A percentile compares a stretch with the other conserved stretches of the same genome.
These are phyloP conservation scores for Kwoniella shivajii DNA, from an alignment of 1,284 basidiomycete species.

Conservation along the genomic window DNA sequence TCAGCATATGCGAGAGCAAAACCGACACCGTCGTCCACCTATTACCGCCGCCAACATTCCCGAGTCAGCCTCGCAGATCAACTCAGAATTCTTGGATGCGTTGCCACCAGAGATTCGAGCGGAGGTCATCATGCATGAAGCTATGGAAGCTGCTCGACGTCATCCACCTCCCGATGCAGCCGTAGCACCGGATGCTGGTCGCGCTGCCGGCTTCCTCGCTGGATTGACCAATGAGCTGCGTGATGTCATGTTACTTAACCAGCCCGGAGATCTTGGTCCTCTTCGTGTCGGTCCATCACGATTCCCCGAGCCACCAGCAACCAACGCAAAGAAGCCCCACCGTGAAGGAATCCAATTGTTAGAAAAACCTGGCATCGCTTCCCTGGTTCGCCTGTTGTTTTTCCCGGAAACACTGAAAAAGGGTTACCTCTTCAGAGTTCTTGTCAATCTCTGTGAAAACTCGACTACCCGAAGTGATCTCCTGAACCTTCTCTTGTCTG, in stretches of 20 bases:
- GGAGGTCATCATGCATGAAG: slow-evolving; percentile 95
- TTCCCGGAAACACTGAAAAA: slow-evolving; percentile 91
- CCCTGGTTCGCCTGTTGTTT: slow-evolving; percentile 90
- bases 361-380: slow-evolving; percentile 86
- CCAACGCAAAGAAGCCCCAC: slow-evolving; percentile 50
- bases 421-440: slow-evolving; percentile 81
- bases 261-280: slow-evolving; percentile 56
- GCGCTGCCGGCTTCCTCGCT: slow-evolving; percentile 75
- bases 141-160: slow-evolving; percentile 72
- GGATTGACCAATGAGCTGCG: slow-evolving; percentile 81
- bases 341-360: slow-evolving; percentile 93
- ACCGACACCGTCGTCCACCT: slow-evolving; percentile 62
- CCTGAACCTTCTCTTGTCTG: slow-evolving; percentile 86
- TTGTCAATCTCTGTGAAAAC: slow-evolving; percentile 96
- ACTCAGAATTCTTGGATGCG: slow-evolving; percentile 92
- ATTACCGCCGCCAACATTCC: slow-evolving; percentile 61
- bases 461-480: slow-evolving; percentile 86
- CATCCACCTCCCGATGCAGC: slow-evolving; percentile 39
- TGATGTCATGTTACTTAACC: slow-evolving; percentile 82
- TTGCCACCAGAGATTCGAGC: slow-evolving; percentile 93
- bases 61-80: slow-evolving; percentile 74
- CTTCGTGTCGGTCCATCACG: background rate
- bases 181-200: slow-evolving; percentile 53
- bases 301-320: background rate
- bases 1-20: slow-evolving; percentile 85